phyloP scores from a whole-genome alignment of 164 flowering plant genomes.

The Vitis amurensis region DNA sequence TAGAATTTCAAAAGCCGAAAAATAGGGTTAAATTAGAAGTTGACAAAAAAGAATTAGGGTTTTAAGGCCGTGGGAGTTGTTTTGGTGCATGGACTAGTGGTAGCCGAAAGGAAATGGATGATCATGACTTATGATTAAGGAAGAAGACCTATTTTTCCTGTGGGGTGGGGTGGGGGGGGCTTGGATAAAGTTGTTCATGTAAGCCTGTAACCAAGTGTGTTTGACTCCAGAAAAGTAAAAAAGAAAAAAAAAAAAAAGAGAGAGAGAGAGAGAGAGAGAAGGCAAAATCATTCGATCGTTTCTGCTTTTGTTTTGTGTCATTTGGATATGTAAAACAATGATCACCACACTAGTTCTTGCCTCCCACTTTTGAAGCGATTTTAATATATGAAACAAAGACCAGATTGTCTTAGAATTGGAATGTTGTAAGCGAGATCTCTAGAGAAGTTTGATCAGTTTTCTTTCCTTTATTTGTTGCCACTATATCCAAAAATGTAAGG shows the following conservation, averaged over 20 bases:
- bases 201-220: conserved; percentile 5
- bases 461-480: neutral
- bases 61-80: neutral
- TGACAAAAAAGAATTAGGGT: neutral
- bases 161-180: conserved; percentile 4
- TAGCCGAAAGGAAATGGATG: conserved; percentile 35
- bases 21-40: neutral
- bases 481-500: no score
- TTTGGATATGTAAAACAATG: neutral
- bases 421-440: neutral
- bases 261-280: neutral
- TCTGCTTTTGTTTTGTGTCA: neutral
- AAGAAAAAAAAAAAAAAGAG: neutral
- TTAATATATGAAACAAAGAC: neutral
- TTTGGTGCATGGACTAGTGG: conserved; percentile 33
- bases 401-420: neutral
- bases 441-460: neutral
- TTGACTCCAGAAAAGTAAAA: conserved; percentile 19
- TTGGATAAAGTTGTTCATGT: neutral
- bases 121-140: conserved; percentile 36
- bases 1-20: neutral
- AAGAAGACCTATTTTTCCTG: conserved; percentile 20
- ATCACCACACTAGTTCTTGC: neutral
- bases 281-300: conserved; percentile 1
- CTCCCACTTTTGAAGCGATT: neutral